Conservation (phyloP, 805 yeast genomes). For the Hanseniaspora mollemarum region DNA sequence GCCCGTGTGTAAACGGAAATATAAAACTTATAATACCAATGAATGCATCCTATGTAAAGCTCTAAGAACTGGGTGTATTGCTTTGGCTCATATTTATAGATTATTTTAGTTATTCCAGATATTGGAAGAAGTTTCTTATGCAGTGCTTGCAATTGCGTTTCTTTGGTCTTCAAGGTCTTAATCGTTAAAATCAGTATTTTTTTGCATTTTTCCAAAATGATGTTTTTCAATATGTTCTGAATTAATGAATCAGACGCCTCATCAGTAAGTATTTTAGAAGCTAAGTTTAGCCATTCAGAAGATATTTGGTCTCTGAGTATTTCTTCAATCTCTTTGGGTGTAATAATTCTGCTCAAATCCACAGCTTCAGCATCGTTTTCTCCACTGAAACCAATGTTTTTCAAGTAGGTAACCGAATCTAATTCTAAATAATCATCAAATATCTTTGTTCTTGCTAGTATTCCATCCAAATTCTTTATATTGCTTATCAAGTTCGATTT, state of each 20-base stretch:
- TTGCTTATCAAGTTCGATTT: conserved; percentile 1
- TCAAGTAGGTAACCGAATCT: not conserved
- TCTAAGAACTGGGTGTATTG: conserved; percentile 61
- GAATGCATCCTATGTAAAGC: conserved; percentile 81
- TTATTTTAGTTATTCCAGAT: conserved; percentile 50
- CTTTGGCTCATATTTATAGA: conserved; percentile 43
- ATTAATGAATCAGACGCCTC: conserved; percentile 20
- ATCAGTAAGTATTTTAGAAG: not conserved
- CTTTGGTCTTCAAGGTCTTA: conserved; percentile 48
- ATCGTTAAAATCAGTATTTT: conserved; percentile 56
- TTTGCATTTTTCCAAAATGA: conserved; percentile 65
- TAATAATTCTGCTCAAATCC: conserved; percentile 18
- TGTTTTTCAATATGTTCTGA: conserved; percentile 42
- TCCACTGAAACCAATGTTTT: not conserved
- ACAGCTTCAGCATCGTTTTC: not conserved
- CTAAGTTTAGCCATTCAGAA: not conserved
- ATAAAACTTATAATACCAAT: conserved; percentile 78
- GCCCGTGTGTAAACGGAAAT: conserved; percentile 69
- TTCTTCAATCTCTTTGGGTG: conserved; percentile 6
- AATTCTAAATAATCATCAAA: conserved; percentile 1
- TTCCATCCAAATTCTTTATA: not conserved
- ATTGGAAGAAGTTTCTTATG: conserved; percentile 56
- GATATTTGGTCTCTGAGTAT: conserved; percentile 1
- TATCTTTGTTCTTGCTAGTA: not conserved
- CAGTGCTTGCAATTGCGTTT: conserved; percentile 54